Percentiles rank a stretch among this genome's conserved stretches.
phyloP scores from a whole-genome alignment of 2,329 filamentous ascomycete species.

The Fusarium sp. region DNA sequence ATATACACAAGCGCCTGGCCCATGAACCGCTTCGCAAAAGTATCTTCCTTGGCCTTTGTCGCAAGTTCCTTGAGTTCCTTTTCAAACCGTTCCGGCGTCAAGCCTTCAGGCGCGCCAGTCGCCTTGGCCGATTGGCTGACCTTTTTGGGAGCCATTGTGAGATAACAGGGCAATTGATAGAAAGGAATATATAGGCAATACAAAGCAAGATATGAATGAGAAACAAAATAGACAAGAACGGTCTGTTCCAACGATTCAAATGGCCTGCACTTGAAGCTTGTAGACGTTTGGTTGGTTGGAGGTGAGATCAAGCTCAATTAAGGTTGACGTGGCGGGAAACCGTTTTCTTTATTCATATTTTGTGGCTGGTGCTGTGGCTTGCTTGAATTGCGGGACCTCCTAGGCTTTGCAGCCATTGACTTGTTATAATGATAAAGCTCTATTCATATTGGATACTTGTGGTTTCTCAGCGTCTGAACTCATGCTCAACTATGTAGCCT shows the following conservation, averaged over 20 bases:
- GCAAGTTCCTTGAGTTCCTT: conserved; percentile 66
- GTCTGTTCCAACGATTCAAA: conserved; percentile 42
- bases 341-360: conserved; percentile 22
- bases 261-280: conserved; percentile 51
- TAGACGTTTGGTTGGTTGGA: conserved; percentile 40
- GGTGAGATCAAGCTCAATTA: conserved; percentile 26
- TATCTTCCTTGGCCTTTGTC: conserved; percentile 54
- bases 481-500: background rate
- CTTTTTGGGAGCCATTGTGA: conserved; percentile 43
- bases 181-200: conserved; percentile 19
- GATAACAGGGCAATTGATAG: background rate
- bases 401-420: background rate
- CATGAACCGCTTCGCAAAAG: conserved; percentile 49
- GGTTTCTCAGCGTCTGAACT: too few species aligned
- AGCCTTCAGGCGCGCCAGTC: conserved; percentile 48
- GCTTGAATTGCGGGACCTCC: conserved; percentile 11
- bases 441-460: too few species aligned
- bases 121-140: conserved; percentile 31
- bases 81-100: conserved; percentile 66
- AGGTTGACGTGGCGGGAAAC: conserved; percentile 42
- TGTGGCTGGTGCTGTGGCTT: conserved; percentile 44
- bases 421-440: too few species aligned
- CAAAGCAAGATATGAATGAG: background rate
- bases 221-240: conserved; percentile 7
- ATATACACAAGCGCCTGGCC: conserved; percentile 58